phyloP scores from a whole-genome alignment of 768 basidiomycete genomes.

The Lenzites betulinus region DNA sequence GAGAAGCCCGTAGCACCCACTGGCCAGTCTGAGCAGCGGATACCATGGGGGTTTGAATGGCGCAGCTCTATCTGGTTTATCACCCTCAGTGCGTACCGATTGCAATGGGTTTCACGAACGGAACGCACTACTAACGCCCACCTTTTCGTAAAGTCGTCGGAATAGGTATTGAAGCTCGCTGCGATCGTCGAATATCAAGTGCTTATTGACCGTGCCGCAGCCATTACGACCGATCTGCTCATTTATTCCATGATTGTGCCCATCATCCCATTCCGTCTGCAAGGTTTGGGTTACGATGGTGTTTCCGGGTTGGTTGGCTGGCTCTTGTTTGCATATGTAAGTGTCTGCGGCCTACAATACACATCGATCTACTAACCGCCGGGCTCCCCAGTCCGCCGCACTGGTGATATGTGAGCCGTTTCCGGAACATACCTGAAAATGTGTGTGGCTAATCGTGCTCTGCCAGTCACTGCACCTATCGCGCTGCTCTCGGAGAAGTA shows the following conservation, averaged over 20 bases:
- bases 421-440: too few species aligned
- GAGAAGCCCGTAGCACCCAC: not conserved
- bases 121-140: not conserved
- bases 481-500: constrained; percentile 39
- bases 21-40: not conserved
- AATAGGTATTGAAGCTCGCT: constrained; percentile 21
- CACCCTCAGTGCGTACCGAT: constrained; percentile 30
- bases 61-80: constrained; percentile 38
- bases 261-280: constrained; percentile 40
- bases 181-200: not conserved
- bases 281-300: constrained; percentile 35
- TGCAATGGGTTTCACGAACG: not conserved
- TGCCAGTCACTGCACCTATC: constrained; percentile 38
- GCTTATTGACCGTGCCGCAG: constrained; percentile 18
- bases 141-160: constrained; percentile 26
- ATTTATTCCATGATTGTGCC: constrained; percentile 44
- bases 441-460: too few species aligned
- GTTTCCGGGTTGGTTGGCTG: constrained; percentile 40
- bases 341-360: constrained; percentile 7
- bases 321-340: constrained; percentile 43
- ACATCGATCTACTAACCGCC: not conserved
- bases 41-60: constrained; percentile 37
- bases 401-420: constrained; percentile 35
- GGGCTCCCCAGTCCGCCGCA: constrained; percentile 31
- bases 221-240: constrained; percentile 37